Base-by-base conservation (phyloP, 2,329 filamentous ascomycete genomes). In the Neonectria sp. region DNA sequence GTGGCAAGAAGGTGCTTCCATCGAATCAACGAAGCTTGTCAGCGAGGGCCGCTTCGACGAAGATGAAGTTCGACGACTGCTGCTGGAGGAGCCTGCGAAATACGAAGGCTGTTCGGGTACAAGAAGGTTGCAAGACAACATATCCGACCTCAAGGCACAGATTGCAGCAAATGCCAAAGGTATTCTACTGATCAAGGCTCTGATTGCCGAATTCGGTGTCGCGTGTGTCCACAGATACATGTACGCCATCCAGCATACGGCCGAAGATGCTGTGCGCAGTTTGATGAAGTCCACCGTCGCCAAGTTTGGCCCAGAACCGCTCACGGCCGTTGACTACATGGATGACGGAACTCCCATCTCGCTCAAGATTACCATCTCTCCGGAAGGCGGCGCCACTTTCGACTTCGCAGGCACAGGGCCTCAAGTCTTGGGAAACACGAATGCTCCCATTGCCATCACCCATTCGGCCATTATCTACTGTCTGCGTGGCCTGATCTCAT, bases 91-190 rank as follows among this genome's bases (percentile, higher is more conserved):
- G 0, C 74, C 74, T 1, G 72, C 66, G 1, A 71, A 68, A 0
- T 76, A 60, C n/a, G 71, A 72, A 0, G 74, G 76, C 2, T 78
- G 75, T 37, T 90, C 89, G 0, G 93, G 93, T 0, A 78, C 79
- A 1, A 84, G 94, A 24, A 95, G 93, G 75, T 83, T 96, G 0
- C 90, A 88, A 6, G 94, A 97, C 79, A 97, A 97, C 75, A 85
- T 97, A 68, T 95, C 94, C 52, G 94, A 97, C 76, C 85, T 97
- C 24, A 95, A 95, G 79, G 94, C 94, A 0, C 93, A 95, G 75
- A 91, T 96, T 3, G 94, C 94, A 0, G 93, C 93, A 3, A 97
- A 97, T 76, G 92, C 94, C 70, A 95, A 95, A 71, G 94, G 94
- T 6, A 96, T 96, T 70, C 89, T 89, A 55, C 82, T 95, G 25